Base-by-base conservation (phyloP, 352 stramenopile genomes). In the Aphanomyces euteiches region DNA sequence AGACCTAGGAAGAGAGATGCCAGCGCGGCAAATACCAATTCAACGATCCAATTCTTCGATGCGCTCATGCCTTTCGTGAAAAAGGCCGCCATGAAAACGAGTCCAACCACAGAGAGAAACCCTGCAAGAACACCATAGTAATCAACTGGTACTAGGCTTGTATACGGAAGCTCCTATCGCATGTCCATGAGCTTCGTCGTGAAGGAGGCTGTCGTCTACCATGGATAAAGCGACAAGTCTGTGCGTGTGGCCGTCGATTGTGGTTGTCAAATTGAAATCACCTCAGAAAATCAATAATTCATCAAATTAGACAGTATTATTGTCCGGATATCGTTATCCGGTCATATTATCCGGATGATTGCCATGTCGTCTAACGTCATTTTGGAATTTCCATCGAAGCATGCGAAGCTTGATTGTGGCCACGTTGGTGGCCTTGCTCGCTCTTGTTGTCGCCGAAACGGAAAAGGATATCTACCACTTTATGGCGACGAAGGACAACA, bases 81-180 rank as follows among this genome's bases (percentile, higher is more conserved):
- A 72, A 93, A 95, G 60, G 88, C 69, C 73, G 87, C 76, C 77
- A 93, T 87, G 75, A 90, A 84, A 21, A 84, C 77, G n/a, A 95
- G 75, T 3, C 87, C 87, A n/a, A 77, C 75, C 43, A 93, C 74
- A 41, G 89, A 72, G 61, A 93, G 74, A 65, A 72, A 61, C 54
- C 78, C 72, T 7, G 87, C 83, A 36, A 93, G 78, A 48, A 69
- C 78, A 69, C 87, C 87, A 74, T 93, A 95, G 56, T 66, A 69
- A 56, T 90, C 79, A 4, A 85, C 83, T 63, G 82, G 75, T 69
- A 95, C 84, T 53, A 85, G 87, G 70, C 85, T 95, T 43, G 82
- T 79, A 74, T 95, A 92, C 58, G 85, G 87, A 65, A 93, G 84
- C 72, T 94, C 82, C 87, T 94, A 47, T 40, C 56, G 28, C 28